Conservation (phyloP, 1,284 basidiomycete species). For the Gomphus sp. region DNA sequence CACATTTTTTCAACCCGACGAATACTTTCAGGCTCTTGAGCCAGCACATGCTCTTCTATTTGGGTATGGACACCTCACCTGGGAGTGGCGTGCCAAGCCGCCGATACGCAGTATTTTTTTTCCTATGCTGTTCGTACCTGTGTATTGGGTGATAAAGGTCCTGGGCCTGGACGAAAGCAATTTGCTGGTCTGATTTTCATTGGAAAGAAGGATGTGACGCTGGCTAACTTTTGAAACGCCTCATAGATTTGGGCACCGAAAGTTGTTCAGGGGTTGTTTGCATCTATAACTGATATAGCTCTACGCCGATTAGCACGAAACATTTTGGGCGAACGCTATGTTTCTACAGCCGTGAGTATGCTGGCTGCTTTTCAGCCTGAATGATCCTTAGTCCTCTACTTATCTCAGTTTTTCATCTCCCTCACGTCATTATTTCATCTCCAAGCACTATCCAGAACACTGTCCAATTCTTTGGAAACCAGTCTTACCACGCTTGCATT, state of each 20-base stretch:
- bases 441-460: conserved; percentile 76
- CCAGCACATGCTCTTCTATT: conserved; percentile 85
- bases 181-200: conserved; percentile 36
- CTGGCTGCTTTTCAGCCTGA: not conserved
- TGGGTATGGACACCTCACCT: conserved; percentile 87
- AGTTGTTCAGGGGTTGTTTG: conserved; percentile 72
- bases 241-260: conserved; percentile 61
- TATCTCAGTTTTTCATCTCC: conserved; percentile 66
- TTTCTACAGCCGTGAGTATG: conserved; percentile 47
- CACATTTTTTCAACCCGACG: conserved; percentile 96
- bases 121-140: conserved; percentile 67
- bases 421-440: conserved; percentile 83
- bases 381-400: not conserved
- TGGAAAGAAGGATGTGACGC: not conserved
- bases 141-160: conserved; percentile 64
- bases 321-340: conserved; percentile 52
- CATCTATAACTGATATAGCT: conserved; percentile 75
- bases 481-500: conserved; percentile 77
- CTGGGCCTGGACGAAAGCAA: conserved; percentile 40
- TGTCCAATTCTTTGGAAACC: conserved; percentile 93
- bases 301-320: conserved; percentile 54
- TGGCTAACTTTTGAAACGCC: conserved; percentile 18
- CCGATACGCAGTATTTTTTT: conserved; percentile 69
- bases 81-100: conserved; percentile 84
- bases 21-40: conserved; percentile 94